Evolutionary conservation across 441 rosid species (phyloP).

Genomic region (Daphne laureola): DNA sequence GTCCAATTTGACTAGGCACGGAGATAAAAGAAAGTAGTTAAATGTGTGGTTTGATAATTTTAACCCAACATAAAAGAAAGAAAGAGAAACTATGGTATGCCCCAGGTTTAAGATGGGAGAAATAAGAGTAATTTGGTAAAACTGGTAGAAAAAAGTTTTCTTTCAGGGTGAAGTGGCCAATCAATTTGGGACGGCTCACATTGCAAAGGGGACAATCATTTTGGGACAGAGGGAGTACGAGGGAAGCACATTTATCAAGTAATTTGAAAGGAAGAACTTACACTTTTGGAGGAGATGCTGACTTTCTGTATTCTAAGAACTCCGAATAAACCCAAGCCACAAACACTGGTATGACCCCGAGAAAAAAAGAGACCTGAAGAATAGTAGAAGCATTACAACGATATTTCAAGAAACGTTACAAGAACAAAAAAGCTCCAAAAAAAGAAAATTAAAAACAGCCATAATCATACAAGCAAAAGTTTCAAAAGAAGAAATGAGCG

Average conservation of each 20-base stretch:
- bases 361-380: slow-evolving; percentile 82
- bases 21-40: too few relatives aligned
- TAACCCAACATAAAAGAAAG: too few relatives aligned
- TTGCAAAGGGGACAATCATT: too few relatives aligned
- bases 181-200: too few relatives aligned
- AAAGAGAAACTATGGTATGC: too few relatives aligned
- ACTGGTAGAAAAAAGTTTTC: too few relatives aligned
- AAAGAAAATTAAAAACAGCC: not conserved
- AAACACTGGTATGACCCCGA: slow-evolving; percentile 73
- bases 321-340: slow-evolving; percentile 90
- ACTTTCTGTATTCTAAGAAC: slow-evolving; percentile 60
- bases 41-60: too few relatives aligned
- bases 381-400: slow-evolving; percentile 14
- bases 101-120: too few relatives aligned
- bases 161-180: too few relatives aligned
- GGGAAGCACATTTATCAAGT: slow-evolving; percentile 5
- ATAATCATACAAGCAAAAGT: not conserved
- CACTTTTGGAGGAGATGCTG: slow-evolving; percentile 62
- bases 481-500: not conserved
- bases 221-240: not conserved
- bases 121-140: too few relatives aligned
- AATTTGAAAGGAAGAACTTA: slow-evolving; percentile 29
- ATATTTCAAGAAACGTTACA: slow-evolving; percentile 2
- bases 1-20: too few relatives aligned
- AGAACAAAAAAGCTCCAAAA: not conserved